Conservation (phyloP, 78 protist genomes). For the Dictyostelium intermedium region DNA sequence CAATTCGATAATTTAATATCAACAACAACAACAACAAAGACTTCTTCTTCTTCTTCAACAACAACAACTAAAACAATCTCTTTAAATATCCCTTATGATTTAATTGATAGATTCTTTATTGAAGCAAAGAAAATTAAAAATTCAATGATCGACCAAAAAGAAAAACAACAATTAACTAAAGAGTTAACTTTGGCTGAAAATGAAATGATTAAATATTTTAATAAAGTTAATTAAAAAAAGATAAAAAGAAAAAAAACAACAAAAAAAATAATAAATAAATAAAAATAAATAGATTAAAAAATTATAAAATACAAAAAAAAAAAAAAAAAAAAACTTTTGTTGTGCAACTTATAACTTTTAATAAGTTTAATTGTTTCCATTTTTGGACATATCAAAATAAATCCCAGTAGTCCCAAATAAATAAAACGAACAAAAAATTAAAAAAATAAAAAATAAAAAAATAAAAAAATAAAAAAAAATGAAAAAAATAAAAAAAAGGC, state of each 20-base stretch:
- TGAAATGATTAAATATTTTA: background rate
- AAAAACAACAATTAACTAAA: background rate
- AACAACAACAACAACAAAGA: background rate
- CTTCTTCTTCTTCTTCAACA: background rate
- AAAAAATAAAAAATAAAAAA: too few relatives aligned
- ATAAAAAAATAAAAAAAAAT: too few relatives aligned
- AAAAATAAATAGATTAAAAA: background rate
- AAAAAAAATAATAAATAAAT: background rate
- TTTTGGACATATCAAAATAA: too few relatives aligned
- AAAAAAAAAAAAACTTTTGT: too few relatives aligned
- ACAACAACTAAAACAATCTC: background rate
- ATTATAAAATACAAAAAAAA: too few relatives aligned
- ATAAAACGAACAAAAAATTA: too few relatives aligned
- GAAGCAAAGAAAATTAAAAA: background rate
- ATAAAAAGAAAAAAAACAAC: background rate
- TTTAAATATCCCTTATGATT: slow-evolving; percentile 1
- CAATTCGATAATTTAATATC: background rate
- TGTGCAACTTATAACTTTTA: too few relatives aligned
- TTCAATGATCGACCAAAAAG: background rate
- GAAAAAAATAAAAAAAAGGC: too few relatives aligned
- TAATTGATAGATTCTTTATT: slow-evolving; percentile 8
- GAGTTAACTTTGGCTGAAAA: background rate
- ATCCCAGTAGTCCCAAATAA: background rate
- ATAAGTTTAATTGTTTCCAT: background rate
- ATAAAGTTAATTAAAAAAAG: background rate